Evolutionary conservation across 768 basidiomycete species (phyloP), one percentile per base, ranked within the genome.

Genomic region (Boletus insuetus): DNA sequence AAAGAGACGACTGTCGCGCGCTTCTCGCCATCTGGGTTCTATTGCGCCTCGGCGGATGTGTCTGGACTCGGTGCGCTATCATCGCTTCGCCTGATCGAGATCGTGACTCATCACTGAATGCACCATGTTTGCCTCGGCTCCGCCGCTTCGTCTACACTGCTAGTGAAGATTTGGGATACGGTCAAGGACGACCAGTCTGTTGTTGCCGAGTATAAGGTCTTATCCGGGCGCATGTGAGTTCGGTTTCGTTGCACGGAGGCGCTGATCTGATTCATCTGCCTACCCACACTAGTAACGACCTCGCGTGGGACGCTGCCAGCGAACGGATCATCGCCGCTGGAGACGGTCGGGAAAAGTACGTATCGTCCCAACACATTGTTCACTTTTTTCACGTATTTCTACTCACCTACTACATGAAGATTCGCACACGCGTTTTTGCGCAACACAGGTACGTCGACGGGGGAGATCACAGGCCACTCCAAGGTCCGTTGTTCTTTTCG

Each of bases 311-410:
- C 65, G 90, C 89, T 2, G 96, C 98, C 71, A 92, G 89, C 66
- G 96, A 97, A 69, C 82, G 96, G n/a, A 89, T 98, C 54, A 89
- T 98, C 46, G 91, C 88, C 8, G 95, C 91, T 13, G 96, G 96
- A 50, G 92, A 96, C 60, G 94, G 94, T 35, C 80, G 85, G 55
- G 95, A 94, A 64, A 92, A 89, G 92, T 94, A 51, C 17, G 60
- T 51, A 13, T 38, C 13, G 0, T 6, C 16, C 9, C 14, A 1
- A 14, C 13, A 10, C 7, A 11, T 40, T 22, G 5, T 12, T 32
- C 19, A 4, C 34, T 38, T 29, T 7, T 14, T 40, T 48, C 19
- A 46, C 40, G 1, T 9, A 34, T 32, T 19, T 4, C 14, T 16
- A 53, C 41, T n/a, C 26, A 12, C n/a, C 20, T 47, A 32, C 13